Evolutionary conservation across 2,329 filamentous ascomycete species (phyloP).

Genomic region (Teratosphaeria zuluensis): DNA sequence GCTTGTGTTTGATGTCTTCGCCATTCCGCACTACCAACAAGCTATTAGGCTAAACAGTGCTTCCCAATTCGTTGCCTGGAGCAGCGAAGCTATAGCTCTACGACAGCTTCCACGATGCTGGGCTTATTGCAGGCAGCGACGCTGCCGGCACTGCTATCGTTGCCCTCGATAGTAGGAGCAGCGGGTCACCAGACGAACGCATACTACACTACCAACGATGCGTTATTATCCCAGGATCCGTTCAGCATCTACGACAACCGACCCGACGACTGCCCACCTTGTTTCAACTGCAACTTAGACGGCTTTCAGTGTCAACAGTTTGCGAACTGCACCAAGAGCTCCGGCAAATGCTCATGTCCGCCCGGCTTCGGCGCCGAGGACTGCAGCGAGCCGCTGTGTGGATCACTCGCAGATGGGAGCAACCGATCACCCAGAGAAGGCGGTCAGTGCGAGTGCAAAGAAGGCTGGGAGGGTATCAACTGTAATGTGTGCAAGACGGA

Average conservation of each 20-base stretch:
- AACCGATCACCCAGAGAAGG: conserved; percentile 67
- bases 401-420: conserved; percentile 70
- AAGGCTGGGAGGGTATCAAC: conserved; percentile 94
- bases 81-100: no score
- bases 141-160: conserved; percentile 12
- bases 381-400: conserved; percentile 83
- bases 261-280: conserved; percentile 69
- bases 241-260: conserved; percentile 63
- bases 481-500: conserved; percentile 86
- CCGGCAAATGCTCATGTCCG: conserved; percentile 87
- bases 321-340: conserved; percentile 76
- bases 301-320: conserved; percentile 88
- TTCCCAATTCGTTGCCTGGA: background rate
- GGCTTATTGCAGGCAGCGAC: conserved; percentile 12
- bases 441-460: conserved; percentile 70
- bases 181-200: conserved; percentile 12
- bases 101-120: conserved; percentile 15
- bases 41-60: no score
- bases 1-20: background rate
- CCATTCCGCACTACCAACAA: background rate
- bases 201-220: conserved; percentile 22
- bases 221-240: conserved; percentile 14
- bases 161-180: conserved; percentile 11
- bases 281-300: conserved; percentile 96
- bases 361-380: conserved; percentile 90